Base-by-base conservation (phyloP, 257 asterid species). In the Solanum boliviense region DNA sequence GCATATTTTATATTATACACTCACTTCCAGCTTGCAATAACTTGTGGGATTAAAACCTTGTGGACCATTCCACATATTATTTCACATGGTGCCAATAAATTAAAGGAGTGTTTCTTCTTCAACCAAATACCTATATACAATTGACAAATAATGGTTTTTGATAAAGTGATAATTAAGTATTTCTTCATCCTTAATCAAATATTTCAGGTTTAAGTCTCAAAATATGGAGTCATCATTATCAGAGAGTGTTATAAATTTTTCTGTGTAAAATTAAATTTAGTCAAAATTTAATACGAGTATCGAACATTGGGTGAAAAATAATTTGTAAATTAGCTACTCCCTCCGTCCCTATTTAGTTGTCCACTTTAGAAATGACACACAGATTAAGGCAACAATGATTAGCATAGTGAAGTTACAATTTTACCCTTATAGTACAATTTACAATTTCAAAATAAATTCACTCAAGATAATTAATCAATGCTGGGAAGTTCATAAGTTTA, bases 81-180 rank as follows among this genome's bases (percentile, higher is more conserved):
- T 32, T 29, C 68, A 46, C 85, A 81, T 41, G 44, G 67, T 44
- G 52, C 36, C 84, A 86, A 46, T 52, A 85, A 90, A 56, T 56
- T 56, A 78, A 44, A 16, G 25, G 25, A 21, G 9, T 35, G n/a
- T 79, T 79, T 25, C 65, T 7, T 41, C 9, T 25, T 29, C 68
- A 81, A 81, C 20, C 10, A 73, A 46, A 29, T 46, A 18, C 38
- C n/a, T 7, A 79, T 25, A 78, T 41, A 78, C 29, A 39, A 78
- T 71, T 31, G 78, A 31, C 78, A 20, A 7, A 71, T 16, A 31
- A 31, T 29, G 2, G 5, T 29, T 68, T 3, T 68, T 29, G 36
- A 1, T 13, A 8, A 3, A 6, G 5, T 6, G 3, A 7, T 68
- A 13, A 29, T 1, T 58, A 58, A 21, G 2, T 31, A 71, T 35